A percentile compares a stretch with the other conserved stretches of the same genome.
phyloP scores from a whole-genome alignment of 2,329 filamentous ascomycete genomes.

The Tolypocladium tundrense region DNA sequence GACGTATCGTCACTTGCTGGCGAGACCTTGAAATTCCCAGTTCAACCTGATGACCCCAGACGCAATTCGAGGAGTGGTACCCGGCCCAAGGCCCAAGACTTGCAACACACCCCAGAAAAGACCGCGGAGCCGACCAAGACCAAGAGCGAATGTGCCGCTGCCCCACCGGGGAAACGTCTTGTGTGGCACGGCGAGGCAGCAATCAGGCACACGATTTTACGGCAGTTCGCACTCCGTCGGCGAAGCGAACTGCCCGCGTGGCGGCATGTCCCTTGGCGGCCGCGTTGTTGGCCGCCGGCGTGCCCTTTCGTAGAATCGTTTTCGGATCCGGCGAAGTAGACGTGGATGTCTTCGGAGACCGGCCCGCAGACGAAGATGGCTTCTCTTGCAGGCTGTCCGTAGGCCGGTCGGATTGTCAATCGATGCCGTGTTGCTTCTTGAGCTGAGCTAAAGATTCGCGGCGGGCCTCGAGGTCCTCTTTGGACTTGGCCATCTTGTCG shows the following conservation, averaged over 20 bases:
- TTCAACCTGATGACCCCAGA: neutral
- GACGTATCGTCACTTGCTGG: conserved; percentile 20
- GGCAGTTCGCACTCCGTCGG: conserved; percentile 26
- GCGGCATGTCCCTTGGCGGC: conserved; percentile 26
- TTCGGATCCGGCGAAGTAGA: conserved; percentile 29
- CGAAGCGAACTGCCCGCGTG: conserved; percentile 30
- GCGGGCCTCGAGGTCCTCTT: conserved; percentile 87
- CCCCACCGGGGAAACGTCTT: neutral
- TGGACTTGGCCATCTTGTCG: conserved; percentile 66
- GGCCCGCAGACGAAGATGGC: conserved; percentile 46
- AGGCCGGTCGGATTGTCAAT: conserved; percentile 79
- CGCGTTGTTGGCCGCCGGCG: conserved; percentile 21
- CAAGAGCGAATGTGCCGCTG: neutral
- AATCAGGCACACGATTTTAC: conserved; percentile 28
- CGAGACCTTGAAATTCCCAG: conserved; percentile 13
- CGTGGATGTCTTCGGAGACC: conserved; percentile 41
- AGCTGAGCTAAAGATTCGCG: conserved; percentile 96
- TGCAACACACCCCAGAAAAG: neutral
- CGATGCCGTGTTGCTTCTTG: conserved; percentile 96
- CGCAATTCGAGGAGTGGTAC: conserved; percentile 2
- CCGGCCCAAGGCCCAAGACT: neutral
- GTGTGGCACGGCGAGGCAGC: conserved; percentile 3
- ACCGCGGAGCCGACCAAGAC: neutral
- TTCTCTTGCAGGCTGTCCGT: conserved; percentile 37
- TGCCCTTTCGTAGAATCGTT: conserved; percentile 34